Percentiles rank a stretch among this genome's conserved stretches.
Evolutionary conservation across 257 asterid species (phyloP).

Genomic region (Echium plantagineum): DNA sequence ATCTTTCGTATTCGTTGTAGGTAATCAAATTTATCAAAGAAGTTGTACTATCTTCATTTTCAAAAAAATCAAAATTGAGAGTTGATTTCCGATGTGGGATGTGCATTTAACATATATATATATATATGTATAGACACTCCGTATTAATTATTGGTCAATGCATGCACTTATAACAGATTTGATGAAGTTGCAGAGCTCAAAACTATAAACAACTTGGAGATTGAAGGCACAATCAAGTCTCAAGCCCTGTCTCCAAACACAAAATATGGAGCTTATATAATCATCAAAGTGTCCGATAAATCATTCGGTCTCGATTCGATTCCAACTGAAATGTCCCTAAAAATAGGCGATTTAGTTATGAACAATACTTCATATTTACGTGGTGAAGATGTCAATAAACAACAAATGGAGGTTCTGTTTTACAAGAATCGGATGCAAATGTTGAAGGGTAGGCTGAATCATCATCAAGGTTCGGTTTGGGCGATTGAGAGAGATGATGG

Average conservation of each 20-base stretch:
- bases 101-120: too few species aligned
- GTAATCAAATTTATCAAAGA: too few species aligned
- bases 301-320: conserved; percentile 25
- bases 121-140: too few species aligned
- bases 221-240: conserved; percentile 22
- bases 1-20: neutral
- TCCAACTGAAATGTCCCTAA: conserved; percentile 15
- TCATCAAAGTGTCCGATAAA: conserved; percentile 11
- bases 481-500: conserved; percentile 23
- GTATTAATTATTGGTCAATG: too few species aligned
- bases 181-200: conserved; percentile 23
- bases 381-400: conserved; percentile 3
- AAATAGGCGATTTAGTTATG: neutral
- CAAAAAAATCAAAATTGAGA: too few species aligned
- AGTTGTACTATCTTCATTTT: too few species aligned
- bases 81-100: too few species aligned
- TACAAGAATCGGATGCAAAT: conserved; percentile 12
- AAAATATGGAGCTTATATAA: conserved; percentile 23
- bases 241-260: conserved; percentile 19
- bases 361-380: conserved; percentile 15
- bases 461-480: neutral
- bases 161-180: conserved; percentile 13
- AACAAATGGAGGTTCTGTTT: conserved; percentile 14
- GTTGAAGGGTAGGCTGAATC: conserved; percentile 16
- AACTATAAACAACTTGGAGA: conserved; percentile 15